A percentile compares a stretch with the other conserved stretches of the same genome.
These are phyloP conservation scores for Thalassiosira pacifica DNA, from an alignment of 352 stramenopile species.

Conservation along the genomic window DNA sequence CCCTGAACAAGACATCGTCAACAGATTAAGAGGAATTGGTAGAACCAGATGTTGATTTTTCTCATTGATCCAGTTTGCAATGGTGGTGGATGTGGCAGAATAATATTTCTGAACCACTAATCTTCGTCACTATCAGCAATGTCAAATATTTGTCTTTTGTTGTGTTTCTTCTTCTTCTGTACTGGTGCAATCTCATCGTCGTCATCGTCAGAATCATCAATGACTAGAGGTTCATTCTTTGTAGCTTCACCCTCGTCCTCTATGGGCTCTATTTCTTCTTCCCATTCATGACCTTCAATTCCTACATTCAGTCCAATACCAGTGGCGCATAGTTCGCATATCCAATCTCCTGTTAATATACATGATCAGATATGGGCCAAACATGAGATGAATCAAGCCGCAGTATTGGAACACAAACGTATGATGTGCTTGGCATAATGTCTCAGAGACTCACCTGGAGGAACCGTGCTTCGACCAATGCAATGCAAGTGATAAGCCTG, in stretches of 20 bases:
- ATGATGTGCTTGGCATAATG: background rate
- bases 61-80: too few species aligned
- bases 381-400: background rate
- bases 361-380: slow-evolving; percentile 4
- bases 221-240: background rate
- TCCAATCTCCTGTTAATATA: slow-evolving; percentile 69
- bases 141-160: slow-evolving; percentile 25
- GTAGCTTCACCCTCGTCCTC: slow-evolving; percentile 4
- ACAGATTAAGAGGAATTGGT: too few species aligned
- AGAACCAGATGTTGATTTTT: too few species aligned
- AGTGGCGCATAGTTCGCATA: slow-evolving; percentile 69
- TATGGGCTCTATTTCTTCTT: slow-evolving; percentile 18
- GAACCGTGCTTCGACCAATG: slow-evolving; percentile 46
- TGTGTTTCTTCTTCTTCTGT: background rate
- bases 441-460: slow-evolving; percentile 42
- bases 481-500: slow-evolving; percentile 69
- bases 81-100: too few species aligned
- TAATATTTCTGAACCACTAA: slow-evolving; percentile 15
- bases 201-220: slow-evolving; percentile 32
- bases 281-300: slow-evolving; percentile 59
- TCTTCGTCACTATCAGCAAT: slow-evolving; percentile 9
- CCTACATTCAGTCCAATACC: slow-evolving; percentile 50
- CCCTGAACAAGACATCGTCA: too few species aligned
- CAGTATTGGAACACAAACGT: slow-evolving; percentile 6
- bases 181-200: slow-evolving; percentile 15